Base-by-base conservation (phyloP, 2,329 filamentous ascomycete genomes). In the Metarhizium sp. region DNA sequence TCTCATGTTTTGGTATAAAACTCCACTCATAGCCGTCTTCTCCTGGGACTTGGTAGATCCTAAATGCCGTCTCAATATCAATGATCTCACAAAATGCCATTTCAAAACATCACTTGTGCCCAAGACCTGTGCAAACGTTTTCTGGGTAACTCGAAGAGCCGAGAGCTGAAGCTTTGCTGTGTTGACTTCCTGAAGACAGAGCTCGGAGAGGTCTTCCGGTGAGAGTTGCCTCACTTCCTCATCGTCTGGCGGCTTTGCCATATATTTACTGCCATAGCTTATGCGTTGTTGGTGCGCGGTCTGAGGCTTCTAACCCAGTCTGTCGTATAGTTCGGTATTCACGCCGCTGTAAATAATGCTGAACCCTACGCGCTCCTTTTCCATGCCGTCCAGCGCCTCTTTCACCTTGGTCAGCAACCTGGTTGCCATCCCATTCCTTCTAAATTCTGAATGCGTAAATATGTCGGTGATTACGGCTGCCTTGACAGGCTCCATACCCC, bases 271-370 rank as follows among this genome's bases (percentile, higher is more conserved):
- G 50, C 65, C 56, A 40, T 71, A 57, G 42, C 60, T 59, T 49
- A 73, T 62, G 13, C 68, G 67, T 2, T 70, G 62, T 56, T 72
- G 66, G 2, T 60, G 60, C 1, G 66, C 67, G 5, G 64, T 61
- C 51, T 66, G 64, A 2, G 66, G 62, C 20, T 60, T 56, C 71
- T 66, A 74, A 38, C 71, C 71, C 7, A 73, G 59, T 16, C 59
- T 59, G 38, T 64, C 57, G 54, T 69, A 73, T 58, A 70, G 67
- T 4, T 60, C 58, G n/a, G 64, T 61, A 38, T 67, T 63, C 36
- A 64, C 61, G 51, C 67, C 67, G 59, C 68, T 71, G 61, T 69
- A 72, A 32, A 73, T 57, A 11, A 68, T 62, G 50, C 69, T 72
- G 58, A 66, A 69, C 42, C 64, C 66, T 55, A 66, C 61, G n/a